These are phyloP conservation scores for Blastobotrys ciferrii DNA, from an alignment of 1,139 yeast species.

Conservation along the genomic window DNA sequence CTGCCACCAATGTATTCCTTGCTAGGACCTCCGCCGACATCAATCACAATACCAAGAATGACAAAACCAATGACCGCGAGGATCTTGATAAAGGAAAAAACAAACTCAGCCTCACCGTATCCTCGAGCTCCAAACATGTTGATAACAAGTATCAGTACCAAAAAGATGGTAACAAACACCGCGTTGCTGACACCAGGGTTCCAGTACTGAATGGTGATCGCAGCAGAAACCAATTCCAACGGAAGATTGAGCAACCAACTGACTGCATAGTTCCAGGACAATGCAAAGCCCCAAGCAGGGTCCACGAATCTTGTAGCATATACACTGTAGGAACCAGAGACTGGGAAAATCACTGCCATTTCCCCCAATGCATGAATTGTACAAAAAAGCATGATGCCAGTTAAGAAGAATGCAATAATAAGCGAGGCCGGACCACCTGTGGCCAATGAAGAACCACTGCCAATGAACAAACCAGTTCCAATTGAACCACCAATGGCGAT, in stretches of 20 bases:
- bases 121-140: conserved; percentile 69
- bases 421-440: conserved; percentile 82
- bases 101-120: conserved; percentile 69
- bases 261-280: conserved; percentile 77
- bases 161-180: conserved; percentile 65
- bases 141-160: conserved; percentile 50
- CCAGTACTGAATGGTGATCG: conserved; percentile 71
- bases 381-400: conserved; percentile 67
- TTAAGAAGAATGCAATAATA: conserved; percentile 69
- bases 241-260: conserved; percentile 78
- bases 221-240: conserved; percentile 72
- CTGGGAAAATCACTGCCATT: conserved; percentile 76
- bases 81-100: conserved; percentile 55
- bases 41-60: conserved; percentile 59
- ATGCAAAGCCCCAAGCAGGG: conserved; percentile 77
- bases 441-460: conserved; percentile 66
- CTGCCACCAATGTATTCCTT: conserved; percentile 63
- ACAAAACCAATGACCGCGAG: conserved; percentile 61
- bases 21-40: conserved; percentile 59
- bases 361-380: conserved; percentile 87
- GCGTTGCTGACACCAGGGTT: conserved; percentile 56
- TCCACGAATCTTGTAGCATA: conserved; percentile 71
- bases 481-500: conserved; percentile 83
- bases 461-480: conserved; percentile 76
- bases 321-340: conserved; percentile 74